phyloP scores from a whole-genome alignment of 176 grass and related monocot species.

The Neostapfia colusana region DNA sequence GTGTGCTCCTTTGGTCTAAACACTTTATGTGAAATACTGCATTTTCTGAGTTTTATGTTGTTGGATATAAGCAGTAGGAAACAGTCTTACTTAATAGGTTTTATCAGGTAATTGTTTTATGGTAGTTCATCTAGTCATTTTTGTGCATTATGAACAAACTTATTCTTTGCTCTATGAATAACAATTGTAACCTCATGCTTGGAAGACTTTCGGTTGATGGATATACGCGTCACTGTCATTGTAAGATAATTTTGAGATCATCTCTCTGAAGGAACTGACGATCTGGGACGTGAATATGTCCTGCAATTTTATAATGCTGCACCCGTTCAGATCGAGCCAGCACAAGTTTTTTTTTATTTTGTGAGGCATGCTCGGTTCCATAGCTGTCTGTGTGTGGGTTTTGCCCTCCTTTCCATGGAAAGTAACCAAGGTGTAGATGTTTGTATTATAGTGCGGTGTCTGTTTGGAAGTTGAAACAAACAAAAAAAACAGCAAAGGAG shows the following conservation, averaged over 20 bases:
- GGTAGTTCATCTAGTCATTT: neutral
- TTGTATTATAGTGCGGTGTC: slow-evolving; percentile 45
- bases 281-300: slow-evolving; percentile 19
- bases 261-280: slow-evolving; percentile 12
- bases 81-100: neutral
- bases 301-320: slow-evolving; percentile 65
- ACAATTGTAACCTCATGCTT: neutral
- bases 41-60: neutral
- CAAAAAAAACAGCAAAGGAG: neutral
- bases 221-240: too few species aligned
- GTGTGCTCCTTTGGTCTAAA: neutral
- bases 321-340: slow-evolving; percentile 46
- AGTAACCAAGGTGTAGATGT: slow-evolving; percentile 32
- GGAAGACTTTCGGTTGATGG: neutral
- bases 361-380: slow-evolving; percentile 59
- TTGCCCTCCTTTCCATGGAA: too few species aligned
- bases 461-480: slow-evolving; percentile 31
- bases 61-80: neutral
- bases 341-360: slow-evolving; percentile 49
- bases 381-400: slow-evolving; percentile 36
- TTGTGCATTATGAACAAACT: slow-evolving; percentile 10
- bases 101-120: neutral
- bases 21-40: neutral
- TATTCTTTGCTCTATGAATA: neutral
- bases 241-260: slow-evolving; percentile 36